phyloP scores from a whole-genome alignment of 306 rosid species.

The Casuarina glauca region DNA sequence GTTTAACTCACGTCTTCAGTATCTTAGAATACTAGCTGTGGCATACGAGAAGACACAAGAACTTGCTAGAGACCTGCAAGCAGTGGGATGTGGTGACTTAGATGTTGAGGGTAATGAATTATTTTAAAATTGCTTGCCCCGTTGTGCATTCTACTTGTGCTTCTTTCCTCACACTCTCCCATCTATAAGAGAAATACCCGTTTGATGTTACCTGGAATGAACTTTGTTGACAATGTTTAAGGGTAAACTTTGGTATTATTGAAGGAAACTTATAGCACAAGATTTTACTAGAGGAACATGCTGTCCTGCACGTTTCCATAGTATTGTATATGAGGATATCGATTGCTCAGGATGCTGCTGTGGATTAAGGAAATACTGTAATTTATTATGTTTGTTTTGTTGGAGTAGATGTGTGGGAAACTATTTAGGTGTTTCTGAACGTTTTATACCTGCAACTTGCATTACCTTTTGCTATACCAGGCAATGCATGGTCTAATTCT shows the following conservation, averaged over 20 bases:
- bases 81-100: constrained; percentile 98
- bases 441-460: neutral
- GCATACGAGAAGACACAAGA: constrained; percentile 96
- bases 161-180: neutral
- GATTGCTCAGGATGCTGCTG: constrained; percentile 2
- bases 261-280: neutral
- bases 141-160: neutral
- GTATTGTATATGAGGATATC: neutral
- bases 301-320: neutral
- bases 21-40: constrained; percentile 97
- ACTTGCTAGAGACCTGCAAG: constrained; percentile 86
- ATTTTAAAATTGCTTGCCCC: neutral
- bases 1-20: constrained; percentile 65
- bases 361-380: constrained; percentile 5
- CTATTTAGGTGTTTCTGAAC: neutral
- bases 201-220: neutral
- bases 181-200: constrained; percentile 16
- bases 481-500: neutral
- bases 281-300: neutral
- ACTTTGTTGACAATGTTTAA: constrained; percentile 5
- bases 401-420: neutral
- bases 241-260: neutral
- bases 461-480: neutral
- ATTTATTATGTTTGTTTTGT: neutral
- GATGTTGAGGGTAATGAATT: constrained; percentile 83